Evolutionary conservation across 805 yeast genomes (phyloP).

Genomic region (Yarrowia yakushimensis): DNA sequence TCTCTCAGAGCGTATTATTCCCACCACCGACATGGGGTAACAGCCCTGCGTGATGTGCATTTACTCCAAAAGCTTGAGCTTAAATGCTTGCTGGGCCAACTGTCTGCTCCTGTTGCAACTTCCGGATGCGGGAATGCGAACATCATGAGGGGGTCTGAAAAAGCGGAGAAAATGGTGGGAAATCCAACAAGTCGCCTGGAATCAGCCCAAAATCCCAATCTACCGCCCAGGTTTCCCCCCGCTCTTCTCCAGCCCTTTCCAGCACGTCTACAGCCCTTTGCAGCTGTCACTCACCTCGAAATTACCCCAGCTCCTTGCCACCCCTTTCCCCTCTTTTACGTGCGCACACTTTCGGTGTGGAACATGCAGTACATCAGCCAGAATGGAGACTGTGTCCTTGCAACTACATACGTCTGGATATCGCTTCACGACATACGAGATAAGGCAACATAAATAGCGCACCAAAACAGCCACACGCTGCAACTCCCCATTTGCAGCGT

Average conservation of each 20-base stretch:
- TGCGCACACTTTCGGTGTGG: slow-evolving; percentile 5
- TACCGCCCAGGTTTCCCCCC: not conserved
- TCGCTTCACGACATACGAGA: not conserved
- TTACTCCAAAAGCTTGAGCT: not conserved
- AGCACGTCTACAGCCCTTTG: not conserved
- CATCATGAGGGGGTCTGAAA: not conserved
- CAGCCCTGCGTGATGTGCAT: slow-evolving; percentile 22
- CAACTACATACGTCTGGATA: too few species aligned
- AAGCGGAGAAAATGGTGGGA: not conserved
- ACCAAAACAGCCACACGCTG: not conserved
- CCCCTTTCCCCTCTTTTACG: slow-evolving; percentile 17
- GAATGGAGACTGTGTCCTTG: not conserved
- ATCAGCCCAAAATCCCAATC: not conserved
- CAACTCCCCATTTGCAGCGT: not conserved
- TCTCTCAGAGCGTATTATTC: not conserved
- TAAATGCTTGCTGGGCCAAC: not conserved
- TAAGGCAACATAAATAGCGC: not conserved
- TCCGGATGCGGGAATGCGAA: slow-evolving; percentile 8
- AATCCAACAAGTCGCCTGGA: not conserved
- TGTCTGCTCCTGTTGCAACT: not conserved
- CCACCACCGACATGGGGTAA: slow-evolving; percentile 4
- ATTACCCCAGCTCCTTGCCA: not conserved
- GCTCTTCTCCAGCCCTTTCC: not conserved
- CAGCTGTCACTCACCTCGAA: not conserved
- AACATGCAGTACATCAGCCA: slow-evolving; percentile 2